Evolutionary conservation across 2,329 filamentous ascomycete genomes (phyloP), one percentile per base, ranked within the genome.

Genomic region (Diplodia corticola): DNA sequence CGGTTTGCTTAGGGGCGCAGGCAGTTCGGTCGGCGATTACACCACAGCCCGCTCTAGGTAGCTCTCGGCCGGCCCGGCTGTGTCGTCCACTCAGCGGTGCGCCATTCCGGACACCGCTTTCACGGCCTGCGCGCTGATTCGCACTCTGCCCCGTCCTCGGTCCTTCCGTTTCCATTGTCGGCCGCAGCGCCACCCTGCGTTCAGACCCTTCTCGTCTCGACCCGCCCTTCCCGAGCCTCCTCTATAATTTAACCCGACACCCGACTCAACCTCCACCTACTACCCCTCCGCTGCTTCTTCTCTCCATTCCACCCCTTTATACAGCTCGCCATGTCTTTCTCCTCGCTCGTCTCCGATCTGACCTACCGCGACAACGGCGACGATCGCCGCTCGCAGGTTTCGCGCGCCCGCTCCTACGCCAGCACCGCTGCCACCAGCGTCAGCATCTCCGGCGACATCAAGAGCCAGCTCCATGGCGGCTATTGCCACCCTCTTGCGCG

Each of bases 341-440:
- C 82, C 46, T 81, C 79, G 53, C 80, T 84, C 68, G 81, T 84
- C 71, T 82, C 80, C 72, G 81, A 84, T 70, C 77, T 84, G 67
- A 81, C 80, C 60, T 81, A 80, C 75, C 80, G 81, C 68, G 81
- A 82, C 69, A 75, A 73, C 67, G 76, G 76, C 68, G 74, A 74
- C 67, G 73, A 78, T 66, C 74, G 74, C 66, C 80, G 80, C 68
- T 81, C 80, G 6, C 79, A 80, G 50, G 73, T 80, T 67, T 84
- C 82, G 5, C 76, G 81, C 66, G 79, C 81, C 22, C 75, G 77
- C 55, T 83, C 81, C 24, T 84, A 84, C 70, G 81, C 80, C 70
- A 83, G 81, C 71, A 84, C 82, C 22, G 80, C 82, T 24, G 82
- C 82, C 54, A 84, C 82, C 35, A 83, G 80, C 71, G 82, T 84